These are phyloP conservation scores for Cerioporus squamosus DNA, from an alignment of 1,284 basidiomycete species.

Conservation along the genomic window DNA sequence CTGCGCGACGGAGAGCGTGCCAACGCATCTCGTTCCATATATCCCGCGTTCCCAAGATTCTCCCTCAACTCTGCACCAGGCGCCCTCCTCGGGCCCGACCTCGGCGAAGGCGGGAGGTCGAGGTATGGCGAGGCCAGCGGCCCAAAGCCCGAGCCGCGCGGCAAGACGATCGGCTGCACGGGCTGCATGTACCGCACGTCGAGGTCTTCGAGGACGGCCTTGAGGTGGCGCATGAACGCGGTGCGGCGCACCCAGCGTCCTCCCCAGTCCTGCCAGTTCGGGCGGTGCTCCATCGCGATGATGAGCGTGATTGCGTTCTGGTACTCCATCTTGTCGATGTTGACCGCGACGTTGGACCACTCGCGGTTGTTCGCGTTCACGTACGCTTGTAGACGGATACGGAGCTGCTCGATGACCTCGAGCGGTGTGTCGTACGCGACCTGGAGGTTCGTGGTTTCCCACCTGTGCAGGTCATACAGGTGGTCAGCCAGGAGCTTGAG, in stretches of 20 bases:
- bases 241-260: slow-evolving; percentile 75
- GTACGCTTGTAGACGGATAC: slow-evolving; percentile 60
- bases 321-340: slow-evolving; percentile 79
- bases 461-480: slow-evolving; percentile 31
- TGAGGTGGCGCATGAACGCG: slow-evolving; percentile 74
- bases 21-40: slow-evolving; percentile 25
- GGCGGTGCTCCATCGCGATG: slow-evolving; percentile 78
- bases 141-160: slow-evolving; percentile 29
- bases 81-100: slow-evolving; percentile 3
- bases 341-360: slow-evolving; percentile 65
- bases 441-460: slow-evolving; percentile 73
- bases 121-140: slow-evolving; percentile 13
- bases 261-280: slow-evolving; percentile 90
- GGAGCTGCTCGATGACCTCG: slow-evolving; percentile 72
- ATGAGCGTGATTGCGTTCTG: slow-evolving; percentile 72
- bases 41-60: slow-evolving; percentile 31
- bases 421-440: slow-evolving; percentile 71
- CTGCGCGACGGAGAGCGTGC: slow-evolving; percentile 26
- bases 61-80: slow-evolving; percentile 17
- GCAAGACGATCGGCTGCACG: slow-evolving; percentile 70
- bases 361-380: slow-evolving; percentile 73
- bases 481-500: slow-evolving; percentile 20
- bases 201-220: slow-evolving; percentile 70
- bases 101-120: slow-evolving; percentile 19
- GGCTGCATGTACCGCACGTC: slow-evolving; percentile 74